Evolutionary conservation across 2,329 filamentous ascomycete genomes (phyloP).

Genomic region (Esteya vermicola): DNA sequence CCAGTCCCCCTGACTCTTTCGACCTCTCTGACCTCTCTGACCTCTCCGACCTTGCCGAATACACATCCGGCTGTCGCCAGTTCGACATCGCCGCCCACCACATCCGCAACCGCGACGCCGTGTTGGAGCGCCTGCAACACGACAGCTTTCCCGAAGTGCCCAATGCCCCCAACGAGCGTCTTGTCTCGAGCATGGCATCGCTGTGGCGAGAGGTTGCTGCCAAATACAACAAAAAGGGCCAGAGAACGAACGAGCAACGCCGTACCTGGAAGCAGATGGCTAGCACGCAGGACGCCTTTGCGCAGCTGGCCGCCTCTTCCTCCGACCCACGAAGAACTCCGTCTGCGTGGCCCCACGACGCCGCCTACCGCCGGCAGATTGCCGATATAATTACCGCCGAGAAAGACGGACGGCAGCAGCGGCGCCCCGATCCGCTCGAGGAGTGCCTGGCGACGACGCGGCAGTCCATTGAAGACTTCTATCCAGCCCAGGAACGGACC

Average conservation of each 20-base stretch:
- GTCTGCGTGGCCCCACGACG: slow-evolving; percentile 82
- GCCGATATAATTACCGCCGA: slow-evolving; percentile 38
- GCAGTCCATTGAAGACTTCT: neutral
- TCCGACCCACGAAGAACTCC: slow-evolving; percentile 61
- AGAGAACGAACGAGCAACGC: slow-evolving; percentile 57
- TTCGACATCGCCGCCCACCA: slow-evolving; percentile 81
- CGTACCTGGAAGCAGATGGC: slow-evolving; percentile 48
- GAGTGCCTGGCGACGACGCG: slow-evolving; percentile 1
- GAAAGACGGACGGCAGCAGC: slow-evolving; percentile 37
- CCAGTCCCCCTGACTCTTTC: no score
- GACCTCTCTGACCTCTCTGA: no score
- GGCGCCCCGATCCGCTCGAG: slow-evolving; percentile 30
- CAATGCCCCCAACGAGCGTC: slow-evolving; percentile 53
- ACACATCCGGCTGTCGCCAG: no score
- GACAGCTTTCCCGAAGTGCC: slow-evolving; percentile 75
- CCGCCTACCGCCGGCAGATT: slow-evolving; percentile 60
- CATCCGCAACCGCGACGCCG: slow-evolving; percentile 67
- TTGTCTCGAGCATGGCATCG: slow-evolving; percentile 85
- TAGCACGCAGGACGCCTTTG: slow-evolving; percentile 65
- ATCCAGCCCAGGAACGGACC: neutral
- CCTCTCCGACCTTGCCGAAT: no score
- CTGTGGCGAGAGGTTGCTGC: slow-evolving; percentile 44
- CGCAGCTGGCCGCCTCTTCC: slow-evolving; percentile 79
- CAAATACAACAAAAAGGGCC: slow-evolving; percentile 51
- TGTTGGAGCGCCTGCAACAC: slow-evolving; percentile 66